A percentile compares a stretch with the other conserved stretches of the same genome.
Evolutionary conservation across 139 green algal species (phyloP).

Genomic region (Tetratostichococcus sp.): DNA sequence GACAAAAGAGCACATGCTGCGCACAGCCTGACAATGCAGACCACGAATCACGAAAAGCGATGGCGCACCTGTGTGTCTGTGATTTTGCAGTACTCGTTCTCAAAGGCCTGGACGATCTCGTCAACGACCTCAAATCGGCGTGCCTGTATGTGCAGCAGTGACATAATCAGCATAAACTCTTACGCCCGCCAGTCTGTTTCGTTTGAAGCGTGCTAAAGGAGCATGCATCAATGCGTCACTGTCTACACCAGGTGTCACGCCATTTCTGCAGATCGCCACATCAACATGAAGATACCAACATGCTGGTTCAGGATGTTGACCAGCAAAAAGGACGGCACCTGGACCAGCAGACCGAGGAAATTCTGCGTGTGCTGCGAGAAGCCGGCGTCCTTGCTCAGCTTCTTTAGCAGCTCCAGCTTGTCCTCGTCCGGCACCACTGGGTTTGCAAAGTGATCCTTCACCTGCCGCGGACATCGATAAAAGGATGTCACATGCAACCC

Average conservation of each 20-base stretch:
- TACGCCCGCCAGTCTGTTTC: too few species aligned
- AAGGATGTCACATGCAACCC: too few species aligned
- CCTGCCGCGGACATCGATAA: slow-evolving; percentile 35
- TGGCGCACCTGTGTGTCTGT: slow-evolving; percentile 93
- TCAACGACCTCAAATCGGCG: slow-evolving; percentile 73
- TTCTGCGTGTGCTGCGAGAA: slow-evolving; percentile 86
- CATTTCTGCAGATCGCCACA: too few species aligned
- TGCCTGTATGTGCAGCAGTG: slow-evolving; percentile 47
- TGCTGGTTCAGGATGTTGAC: too few species aligned
- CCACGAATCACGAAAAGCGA: too few species aligned
- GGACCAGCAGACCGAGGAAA: slow-evolving; percentile 95
- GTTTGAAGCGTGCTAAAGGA: too few species aligned
- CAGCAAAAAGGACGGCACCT: slow-evolving; percentile 30
- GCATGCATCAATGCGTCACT: too few species aligned
- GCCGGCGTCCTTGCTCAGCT: slow-evolving; percentile 75
- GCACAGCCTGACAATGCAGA: too few species aligned
- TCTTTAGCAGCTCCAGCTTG: slow-evolving; percentile 87
- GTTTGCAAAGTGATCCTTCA: slow-evolving; percentile 83
- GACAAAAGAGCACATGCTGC: too few species aligned
- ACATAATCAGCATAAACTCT: too few species aligned
- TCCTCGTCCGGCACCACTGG: slow-evolving; percentile 73
- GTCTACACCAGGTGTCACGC: too few species aligned
- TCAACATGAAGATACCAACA: too few species aligned
- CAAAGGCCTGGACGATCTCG: slow-evolving; percentile 88
- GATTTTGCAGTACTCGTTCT: slow-evolving; percentile 89